Evolutionary conservation across 345 rosid genomes (phyloP).

Genomic region (Pugionium dolabratum): DNA sequence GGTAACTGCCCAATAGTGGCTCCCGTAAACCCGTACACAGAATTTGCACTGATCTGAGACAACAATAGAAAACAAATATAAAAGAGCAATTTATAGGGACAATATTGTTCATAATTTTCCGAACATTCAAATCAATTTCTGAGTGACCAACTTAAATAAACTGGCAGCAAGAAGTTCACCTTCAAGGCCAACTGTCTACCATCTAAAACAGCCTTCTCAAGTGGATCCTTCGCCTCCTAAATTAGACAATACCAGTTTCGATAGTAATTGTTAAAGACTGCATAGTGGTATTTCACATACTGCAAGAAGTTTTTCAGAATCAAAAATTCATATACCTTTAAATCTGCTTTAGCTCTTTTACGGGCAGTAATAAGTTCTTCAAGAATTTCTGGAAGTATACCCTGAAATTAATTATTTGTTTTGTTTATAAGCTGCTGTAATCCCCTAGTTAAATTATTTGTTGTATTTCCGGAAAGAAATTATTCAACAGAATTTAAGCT

Average conservation of each 20-base stretch:
- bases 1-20: constrained; percentile 94
- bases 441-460: constrained; percentile 2
- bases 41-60: constrained; percentile 89
- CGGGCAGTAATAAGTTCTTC: constrained; percentile 93
- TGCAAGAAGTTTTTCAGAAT: constrained; percentile 15
- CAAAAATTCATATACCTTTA: constrained; percentile 58
- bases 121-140: constrained; percentile 3
- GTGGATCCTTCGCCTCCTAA: constrained; percentile 96
- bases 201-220: constrained; percentile 94
- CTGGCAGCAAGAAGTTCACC: constrained; percentile 46
- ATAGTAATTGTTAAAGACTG: constrained; percentile 8
- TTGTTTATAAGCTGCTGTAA: constrained; percentile 17
- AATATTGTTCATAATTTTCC: background rate
- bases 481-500: constrained; percentile 7
- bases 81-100: constrained; percentile 12
- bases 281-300: constrained; percentile 17
- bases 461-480: constrained; percentile 13
- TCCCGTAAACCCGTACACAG: constrained; percentile 98
- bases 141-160: constrained; percentile 13
- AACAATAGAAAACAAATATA: constrained; percentile 16
- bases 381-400: constrained; percentile 98
- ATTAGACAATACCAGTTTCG: constrained; percentile 30
- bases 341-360: constrained; percentile 92
- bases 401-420: constrained; percentile 50
- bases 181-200: constrained; percentile 95